Evolutionary conservation across 2,329 filamentous ascomycete species (phyloP).

Genomic region (Calonectria hongkongensis): DNA sequence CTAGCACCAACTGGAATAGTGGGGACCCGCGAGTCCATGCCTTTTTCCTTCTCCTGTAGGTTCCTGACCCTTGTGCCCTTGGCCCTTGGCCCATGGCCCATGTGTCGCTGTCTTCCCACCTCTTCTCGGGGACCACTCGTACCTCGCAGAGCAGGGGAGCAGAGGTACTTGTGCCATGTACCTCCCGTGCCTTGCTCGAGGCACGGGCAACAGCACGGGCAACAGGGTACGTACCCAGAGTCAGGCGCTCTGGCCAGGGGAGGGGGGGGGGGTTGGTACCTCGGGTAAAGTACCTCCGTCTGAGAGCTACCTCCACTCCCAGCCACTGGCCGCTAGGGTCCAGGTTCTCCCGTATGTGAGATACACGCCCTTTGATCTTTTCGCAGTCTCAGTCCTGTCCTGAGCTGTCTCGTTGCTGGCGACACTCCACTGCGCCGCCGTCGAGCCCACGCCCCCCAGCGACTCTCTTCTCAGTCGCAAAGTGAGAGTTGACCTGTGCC

Average conservation of each 20-base stretch:
- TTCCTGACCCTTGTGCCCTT: conserved; percentile 34
- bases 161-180: conserved; percentile 24
- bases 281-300: conserved; percentile 28
- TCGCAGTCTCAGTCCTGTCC: conserved; percentile 29
- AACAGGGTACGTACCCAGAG: conserved; percentile 32
- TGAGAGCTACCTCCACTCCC: conserved; percentile 32
- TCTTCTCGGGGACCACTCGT: conserved; percentile 2
- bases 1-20: conserved; percentile 26
- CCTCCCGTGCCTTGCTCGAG: conserved; percentile 17
- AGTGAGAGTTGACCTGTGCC: conserved; percentile 22
- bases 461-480: conserved; percentile 20
- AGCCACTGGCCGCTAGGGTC: conserved; percentile 1
- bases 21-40: conserved; percentile 29
- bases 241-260: conserved; percentile 29
- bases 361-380: conserved; percentile 20
- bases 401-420: conserved; percentile 35
- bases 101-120: conserved; percentile 33
- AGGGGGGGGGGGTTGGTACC: conserved; percentile 35
- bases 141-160: conserved; percentile 14
- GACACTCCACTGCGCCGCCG: conserved; percentile 41
- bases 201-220: conserved; percentile 18
- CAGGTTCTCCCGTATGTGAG: conserved; percentile 9
- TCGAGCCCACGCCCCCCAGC: conserved; percentile 30
- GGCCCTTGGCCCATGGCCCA: conserved; percentile 27
- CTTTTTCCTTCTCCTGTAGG: conserved; percentile 25